Evolutionary conservation across 2,329 filamentous ascomycete genomes (phyloP), one percentile per base, ranked within the genome.

Genomic region (Aspergillus viridinutans): DNA sequence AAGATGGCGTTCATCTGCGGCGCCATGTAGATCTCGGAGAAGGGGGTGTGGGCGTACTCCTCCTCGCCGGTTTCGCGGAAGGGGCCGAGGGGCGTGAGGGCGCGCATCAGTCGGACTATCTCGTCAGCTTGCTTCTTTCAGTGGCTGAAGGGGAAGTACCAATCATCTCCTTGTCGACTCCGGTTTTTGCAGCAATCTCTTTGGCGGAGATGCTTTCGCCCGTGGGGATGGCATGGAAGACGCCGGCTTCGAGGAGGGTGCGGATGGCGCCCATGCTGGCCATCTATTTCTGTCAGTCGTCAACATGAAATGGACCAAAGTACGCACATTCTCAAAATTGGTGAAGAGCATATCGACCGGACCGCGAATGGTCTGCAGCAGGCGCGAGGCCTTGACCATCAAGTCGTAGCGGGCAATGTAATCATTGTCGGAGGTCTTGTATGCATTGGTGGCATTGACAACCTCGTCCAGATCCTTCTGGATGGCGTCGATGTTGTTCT

Each of bases 31-130:
- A 63, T 56, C 17, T 62, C 60, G 9, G 63, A 66, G 32, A 60
- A 61, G 4, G 59, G 54, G 1, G 63, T 64, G 53, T 66, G 63
- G 35, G 63, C 59, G 42, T 65, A 66, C 25, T 57, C 29, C 28
- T 66, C 61, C 28, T 56, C 55, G 26, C 53, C 63, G 1, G 54
- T 54, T 50, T 66, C 63, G 12, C 32, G 54, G 51, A 66, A 65
- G 8, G 63, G 63, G 2, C 63, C 63, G 9, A 53, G 7, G 12
- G 59, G 57, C 2, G 63, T 65, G 5, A 58, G 48, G 4, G 56
- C 56, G 10, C 63, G 59, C 63, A 66, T 66, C 9, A 64, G 57
- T 21, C 63, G 59, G 21, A 65, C 63, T 65, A 21, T 48, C 25
- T 28, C 51, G 42, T 21, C 10, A 49, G 28, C 35, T 28, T 14